Conservation (phyloP, 78 protist species). For the Speleostelium caveatum region DNA sequence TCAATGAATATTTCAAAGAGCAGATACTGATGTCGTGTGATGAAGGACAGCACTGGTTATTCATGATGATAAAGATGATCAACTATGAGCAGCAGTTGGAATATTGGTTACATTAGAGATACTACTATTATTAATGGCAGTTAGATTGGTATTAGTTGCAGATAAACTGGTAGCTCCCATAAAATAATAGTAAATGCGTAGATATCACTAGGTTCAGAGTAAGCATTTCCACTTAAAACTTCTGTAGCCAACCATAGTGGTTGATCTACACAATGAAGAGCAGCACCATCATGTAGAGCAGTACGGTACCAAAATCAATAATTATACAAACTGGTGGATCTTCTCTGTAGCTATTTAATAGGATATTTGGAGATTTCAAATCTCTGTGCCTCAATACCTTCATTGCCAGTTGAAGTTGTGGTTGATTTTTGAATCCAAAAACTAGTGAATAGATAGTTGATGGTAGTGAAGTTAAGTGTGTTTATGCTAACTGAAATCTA, state of each 20-base stretch:
- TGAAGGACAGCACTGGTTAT: constrained; percentile 4
- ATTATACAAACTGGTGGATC: constrained; percentile 32
- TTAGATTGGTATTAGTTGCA: background rate
- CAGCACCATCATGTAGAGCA: constrained; percentile 56
- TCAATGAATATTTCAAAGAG: constrained; percentile 54
- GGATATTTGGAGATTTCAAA: constrained; percentile 87
- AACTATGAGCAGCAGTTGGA: constrained; percentile 10
- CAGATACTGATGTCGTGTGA: constrained; percentile 17
- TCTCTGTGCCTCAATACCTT: constrained; percentile 86
- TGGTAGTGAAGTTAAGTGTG: constrained; percentile 52
- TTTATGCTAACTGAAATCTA: constrained; percentile 57
- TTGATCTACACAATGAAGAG: constrained; percentile 68
- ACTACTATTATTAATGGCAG: background rate
- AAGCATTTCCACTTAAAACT: constrained; percentile 40
- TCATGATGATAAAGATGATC: constrained; percentile 20
- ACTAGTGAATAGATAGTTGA: constrained; percentile 20
- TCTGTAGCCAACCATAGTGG: constrained; percentile 83
- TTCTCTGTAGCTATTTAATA: constrained; percentile 48
- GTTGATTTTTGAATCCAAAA: constrained; percentile 65
- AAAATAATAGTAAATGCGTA: constrained; percentile 82
- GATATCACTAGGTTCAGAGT: constrained; percentile 70
- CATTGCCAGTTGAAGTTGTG: constrained; percentile 40
- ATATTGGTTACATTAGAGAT: background rate
- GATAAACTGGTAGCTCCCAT: constrained; percentile 56
- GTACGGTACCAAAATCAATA: constrained; percentile 71